A percentile compares a stretch with the other conserved stretches of the same genome.
Conservation (phyloP, 1,139 yeast genomes). For the Hanseniaspora gamundiae region DNA sequence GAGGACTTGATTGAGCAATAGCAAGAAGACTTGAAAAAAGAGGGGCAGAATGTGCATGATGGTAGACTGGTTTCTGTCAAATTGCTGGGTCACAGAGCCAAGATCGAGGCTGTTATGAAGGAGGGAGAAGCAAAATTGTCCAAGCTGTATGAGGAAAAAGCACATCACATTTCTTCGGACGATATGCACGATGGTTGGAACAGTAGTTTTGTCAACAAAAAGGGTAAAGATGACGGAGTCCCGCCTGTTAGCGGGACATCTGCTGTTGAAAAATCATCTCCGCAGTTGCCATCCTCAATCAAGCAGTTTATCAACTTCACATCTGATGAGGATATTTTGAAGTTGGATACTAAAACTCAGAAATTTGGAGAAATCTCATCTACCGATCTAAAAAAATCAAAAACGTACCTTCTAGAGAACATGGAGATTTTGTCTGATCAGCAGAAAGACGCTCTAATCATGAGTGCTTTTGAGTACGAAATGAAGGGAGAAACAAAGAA, state of each 20-base stretch:
- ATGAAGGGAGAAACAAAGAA: constrained; percentile 42
- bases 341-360: constrained; percentile 50
- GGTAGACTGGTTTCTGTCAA: constrained; percentile 32
- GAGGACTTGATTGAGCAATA: constrained; percentile 74
- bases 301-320: constrained; percentile 16
- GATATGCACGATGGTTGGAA: constrained; percentile 94
- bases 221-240: constrained; percentile 21
- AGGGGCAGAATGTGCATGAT: constrained; percentile 32
- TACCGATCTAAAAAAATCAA: constrained; percentile 37
- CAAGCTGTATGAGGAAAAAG: constrained; percentile 58
- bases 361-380: constrained; percentile 48
- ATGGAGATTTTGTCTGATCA: constrained; percentile 63
- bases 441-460: constrained; percentile 85
- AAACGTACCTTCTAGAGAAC: constrained; percentile 41
- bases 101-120: constrained; percentile 50
- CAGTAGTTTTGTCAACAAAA: constrained; percentile 62
- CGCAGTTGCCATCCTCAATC: constrained; percentile 11
- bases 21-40: constrained; percentile 45
- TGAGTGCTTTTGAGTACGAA: constrained; percentile 85
- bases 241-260: too few species aligned
- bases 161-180: constrained; percentile 70
- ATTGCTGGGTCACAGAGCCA: constrained; percentile 48
- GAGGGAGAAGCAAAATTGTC: constrained; percentile 52
- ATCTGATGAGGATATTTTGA: constrained; percentile 29
- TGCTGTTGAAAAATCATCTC: too few species aligned